Evolutionary conservation across 1,139 yeast genomes (phyloP), one percentile per base, ranked within the genome.

Genomic region (Candida glucosophila): DNA sequence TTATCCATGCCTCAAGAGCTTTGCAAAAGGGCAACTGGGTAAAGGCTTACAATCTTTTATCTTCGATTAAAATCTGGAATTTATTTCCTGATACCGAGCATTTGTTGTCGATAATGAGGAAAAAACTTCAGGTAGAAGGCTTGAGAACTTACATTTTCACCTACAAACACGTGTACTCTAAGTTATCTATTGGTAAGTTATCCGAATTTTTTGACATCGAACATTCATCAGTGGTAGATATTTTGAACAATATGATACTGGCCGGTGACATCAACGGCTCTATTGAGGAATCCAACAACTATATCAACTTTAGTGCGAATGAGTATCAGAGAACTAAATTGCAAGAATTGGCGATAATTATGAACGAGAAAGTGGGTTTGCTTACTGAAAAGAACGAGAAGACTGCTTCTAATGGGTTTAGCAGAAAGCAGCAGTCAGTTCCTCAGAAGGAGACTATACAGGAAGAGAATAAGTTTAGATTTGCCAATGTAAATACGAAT

Each of bases 1-100:
- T 90, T 44, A 78, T 90, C 67, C 88, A 83, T 53, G 95, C 97
- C 27, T 92, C 97, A 23, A 78, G 78, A 56, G 77, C 86, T 23
- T 74, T 92, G 55, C 82, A 83, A 52, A 73, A 71, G 43, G 96
- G 97, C 40, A 85, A 90, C 50, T 90, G 98, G 98, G 58, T 68
- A 34, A 67, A 71, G 44, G 79, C 95, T 22, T 72, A 77, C 41
- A 73, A 74, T 25, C 69, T 83, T 45, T 69, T 92, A 46, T 64
- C 70, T 23, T 64, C 80, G 17, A 80, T 92, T 50, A 82, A 86
- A 59, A 79, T 86, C 43, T 90, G 98, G 98, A 72, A 73, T 37
- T 70, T 88, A 52, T 70, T 88, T 55, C 76, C 86, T 33, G 75
- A 82, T 41, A 65, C 74, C 34, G 77, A 67, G 26, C 60, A 65